Conservation (phyloP, 2,329 filamentous ascomycete genomes). For the Cladosporium sp. region DNA sequence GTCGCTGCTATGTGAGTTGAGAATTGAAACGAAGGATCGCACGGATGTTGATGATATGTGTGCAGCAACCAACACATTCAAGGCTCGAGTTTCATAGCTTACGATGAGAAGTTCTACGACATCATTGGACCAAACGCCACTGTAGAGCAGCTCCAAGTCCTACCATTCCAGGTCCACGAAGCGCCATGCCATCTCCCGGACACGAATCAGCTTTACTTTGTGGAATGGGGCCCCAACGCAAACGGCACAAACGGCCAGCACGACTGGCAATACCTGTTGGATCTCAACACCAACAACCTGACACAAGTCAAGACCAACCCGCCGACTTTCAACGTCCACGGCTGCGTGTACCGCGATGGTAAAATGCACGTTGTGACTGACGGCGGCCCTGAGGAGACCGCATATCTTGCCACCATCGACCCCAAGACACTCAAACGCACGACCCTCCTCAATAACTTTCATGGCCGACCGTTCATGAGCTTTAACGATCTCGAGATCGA, state of each 20-base stretch:
- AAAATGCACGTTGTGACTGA: conserved; percentile 31
- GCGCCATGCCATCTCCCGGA: conserved; percentile 33
- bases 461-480: conserved; percentile 62
- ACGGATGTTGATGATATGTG: neutral
- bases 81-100: conserved; percentile 31
- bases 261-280: conserved; percentile 22
- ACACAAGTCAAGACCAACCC: conserved; percentile 26
- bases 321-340: conserved; percentile 31
- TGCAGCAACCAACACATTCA: conserved; percentile 24
- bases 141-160: conserved; percentile 29
- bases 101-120: conserved; percentile 32
- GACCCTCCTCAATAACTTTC: conserved; percentile 59
- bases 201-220: conserved; percentile 30
- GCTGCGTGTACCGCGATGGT: conserved; percentile 31
- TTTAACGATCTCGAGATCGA: conserved; percentile 59
- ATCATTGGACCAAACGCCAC: conserved; percentile 32
- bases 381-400: conserved; percentile 29
- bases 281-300: conserved; percentile 16
- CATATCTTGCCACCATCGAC: conserved; percentile 26
- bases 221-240: conserved; percentile 18
- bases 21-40: too few relatives aligned
- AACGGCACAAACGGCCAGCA: conserved; percentile 12
- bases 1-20: conserved; percentile 2
- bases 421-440: conserved; percentile 25
- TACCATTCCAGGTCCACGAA: conserved; percentile 31